Evolutionary conservation across 2,329 filamentous ascomycete species (phyloP), one percentile per base, ranked within the genome.

Genomic region (Orbilia blumenaviensis): DNA sequence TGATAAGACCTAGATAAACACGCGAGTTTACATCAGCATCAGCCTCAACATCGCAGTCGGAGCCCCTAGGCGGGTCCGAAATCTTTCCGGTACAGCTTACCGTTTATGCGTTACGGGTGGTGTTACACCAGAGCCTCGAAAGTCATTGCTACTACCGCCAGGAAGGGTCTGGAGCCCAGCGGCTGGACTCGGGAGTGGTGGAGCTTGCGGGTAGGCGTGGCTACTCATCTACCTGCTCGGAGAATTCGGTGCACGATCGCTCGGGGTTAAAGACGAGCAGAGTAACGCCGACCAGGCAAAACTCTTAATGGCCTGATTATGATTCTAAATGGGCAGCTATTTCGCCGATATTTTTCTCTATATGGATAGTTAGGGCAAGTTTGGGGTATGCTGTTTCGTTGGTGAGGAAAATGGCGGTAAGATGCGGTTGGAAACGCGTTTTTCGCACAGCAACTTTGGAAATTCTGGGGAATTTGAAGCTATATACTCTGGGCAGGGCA

Each of bases 351-450:
- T 52, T 54, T 74, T 62, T 52, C 69, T 66, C 62, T 58, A 62
- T 66, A 50, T 36, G 69, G 69, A 67, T 73, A 73, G 60, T 56
- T 61, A 50, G 63, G 63, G 63, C 63, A 48, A 38, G 64, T 68
- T 62, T 69, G 52, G 52, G 52, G 52, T 56, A 12, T 54, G 66
- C 42, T 60, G 68, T 74, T 74, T 66, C 50, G 60, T 50, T 67
- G 61, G 62, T 44, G 42, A 74, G 69, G 69, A 74, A 74, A 74
- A 50, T 68, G 69, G 71, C 71, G 71, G 71, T 66, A 52, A 75
- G 71, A 75, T 67, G 71, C 71, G 71, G 71, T 75, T 75, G 71
- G 63, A 68, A 67, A 66, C 71, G 71, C 71, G 71, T 75, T 68
- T 72, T 72, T 71, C 27, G 58, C 60, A 66, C 67, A 56, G 66